Conservation (phyloP, 306 rosid species). For the Parietaria judaica region DNA sequence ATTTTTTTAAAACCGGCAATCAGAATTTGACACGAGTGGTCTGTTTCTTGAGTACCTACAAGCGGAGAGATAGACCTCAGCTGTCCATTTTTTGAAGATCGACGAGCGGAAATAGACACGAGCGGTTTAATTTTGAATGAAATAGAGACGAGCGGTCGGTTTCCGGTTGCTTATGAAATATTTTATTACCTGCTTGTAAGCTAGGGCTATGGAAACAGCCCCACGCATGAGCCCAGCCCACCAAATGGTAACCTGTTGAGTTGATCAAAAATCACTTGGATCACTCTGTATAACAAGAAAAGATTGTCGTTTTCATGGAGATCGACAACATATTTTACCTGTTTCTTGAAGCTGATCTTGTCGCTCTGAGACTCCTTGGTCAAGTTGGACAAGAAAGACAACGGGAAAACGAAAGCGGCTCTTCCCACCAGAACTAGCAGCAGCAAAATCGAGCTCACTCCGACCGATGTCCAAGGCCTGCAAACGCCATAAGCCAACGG, state of each 20-base stretch:
- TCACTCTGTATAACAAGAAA: slow-evolving; percentile 5
- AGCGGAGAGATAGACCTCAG: too few relatives aligned
- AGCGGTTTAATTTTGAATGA: too few relatives aligned
- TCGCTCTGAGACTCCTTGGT: slow-evolving; percentile 28
- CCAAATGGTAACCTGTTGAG: slow-evolving; percentile 49
- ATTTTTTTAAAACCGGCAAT: too few relatives aligned
- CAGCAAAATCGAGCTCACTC: slow-evolving; percentile 37
- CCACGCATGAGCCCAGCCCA: slow-evolving; percentile 73
- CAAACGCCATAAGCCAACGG: too few relatives aligned
- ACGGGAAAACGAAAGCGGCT: slow-evolving; percentile 61
- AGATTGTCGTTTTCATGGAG: background rate
- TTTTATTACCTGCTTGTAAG: slow-evolving; percentile 57
- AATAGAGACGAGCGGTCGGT: too few relatives aligned
- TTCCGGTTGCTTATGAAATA: too few relatives aligned
- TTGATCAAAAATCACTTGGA: background rate
- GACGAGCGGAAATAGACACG: too few relatives aligned
- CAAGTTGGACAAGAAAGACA: slow-evolving; percentile 43
- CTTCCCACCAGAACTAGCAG: slow-evolving; percentile 49
- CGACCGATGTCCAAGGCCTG: slow-evolving; percentile 45
- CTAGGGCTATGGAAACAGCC: slow-evolving; percentile 60
- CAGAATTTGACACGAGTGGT: too few relatives aligned
- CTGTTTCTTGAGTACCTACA: too few relatives aligned
- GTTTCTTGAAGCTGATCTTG: slow-evolving; percentile 46
- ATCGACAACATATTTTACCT: slow-evolving; percentile 33
- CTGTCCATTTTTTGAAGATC: too few relatives aligned